Base-by-base conservation (phyloP, 306 rosid genomes). In the Lathyrus aphaca region DNA sequence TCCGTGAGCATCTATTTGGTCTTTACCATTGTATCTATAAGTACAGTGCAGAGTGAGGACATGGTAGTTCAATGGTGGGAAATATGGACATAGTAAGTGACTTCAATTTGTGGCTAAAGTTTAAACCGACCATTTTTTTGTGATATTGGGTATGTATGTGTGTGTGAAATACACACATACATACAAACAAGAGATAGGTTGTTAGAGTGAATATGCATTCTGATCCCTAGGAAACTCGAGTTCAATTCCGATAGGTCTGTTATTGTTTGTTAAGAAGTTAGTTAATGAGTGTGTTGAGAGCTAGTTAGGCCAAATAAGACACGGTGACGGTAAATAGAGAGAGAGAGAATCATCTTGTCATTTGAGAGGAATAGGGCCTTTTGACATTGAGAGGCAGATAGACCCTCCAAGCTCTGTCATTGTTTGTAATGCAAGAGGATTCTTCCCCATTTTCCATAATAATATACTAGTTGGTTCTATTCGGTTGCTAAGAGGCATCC, bases 11-110 rank as follows among this genome's bases (percentile, higher is more conserved):
- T 8, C 37, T 50, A 11, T 53, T 63, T 39, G 23, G 21, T 18
- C 10, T 55, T 71, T 64, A 58, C 25, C 5, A 5, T 57, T 15
- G 58, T 30, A 57, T 6, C 12, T 40, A 43, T 40, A 6, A 15
- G 45, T 46, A 14, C 10, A 48, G 53, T 10, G 42, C 10, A 19
- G 42, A 39, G 66, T 10, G 42, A n/a, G 30, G 42, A 39, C 14
- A 42, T 39, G 39, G 19, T 62, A 43, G 50, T 45, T 54, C 25
- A 74, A 12, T 55, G 29, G 32, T 53, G 54, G 27, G 51, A 25
- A 62, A 68, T 59, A 16, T 39, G 70, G 17, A 11, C 25, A 17
- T 8, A 49, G 55, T n/a, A 17, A 30, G 63, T 51, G 71, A 61
- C 55, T 67, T 66, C 2, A 32, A 42, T 5, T 58, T 48, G 5